Conservation (phyloP, 257 asterid species). For the Pogostemon cablin region DNA sequence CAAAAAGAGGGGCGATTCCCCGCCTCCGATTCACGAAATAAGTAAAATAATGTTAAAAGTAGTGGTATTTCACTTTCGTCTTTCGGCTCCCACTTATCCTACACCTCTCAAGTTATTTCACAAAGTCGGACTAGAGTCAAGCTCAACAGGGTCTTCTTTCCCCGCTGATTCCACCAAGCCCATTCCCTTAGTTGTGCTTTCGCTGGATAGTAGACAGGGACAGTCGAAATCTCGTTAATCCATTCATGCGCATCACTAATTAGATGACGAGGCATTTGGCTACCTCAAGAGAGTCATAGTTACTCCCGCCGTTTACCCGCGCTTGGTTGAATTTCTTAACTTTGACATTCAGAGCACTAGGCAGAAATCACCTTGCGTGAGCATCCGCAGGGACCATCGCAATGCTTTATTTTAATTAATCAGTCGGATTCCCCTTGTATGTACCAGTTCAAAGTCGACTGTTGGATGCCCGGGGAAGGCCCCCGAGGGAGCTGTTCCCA, state of each 20-base stretch:
- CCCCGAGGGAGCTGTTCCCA: too few relatives aligned
- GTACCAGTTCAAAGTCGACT: too few relatives aligned
- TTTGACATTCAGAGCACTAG: conserved; percentile 19
- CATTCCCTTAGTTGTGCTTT: too few relatives aligned
- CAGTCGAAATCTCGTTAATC: too few relatives aligned
- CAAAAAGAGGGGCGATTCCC: conserved; percentile 68
- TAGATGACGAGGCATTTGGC: conserved; percentile 84
- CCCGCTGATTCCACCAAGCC: background rate
- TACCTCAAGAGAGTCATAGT: conserved; percentile 60
- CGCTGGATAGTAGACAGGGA: too few relatives aligned
- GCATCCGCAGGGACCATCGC: conserved; percentile 64
- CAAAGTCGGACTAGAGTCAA: conserved; percentile 56
- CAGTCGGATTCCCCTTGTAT: conserved; percentile 51
- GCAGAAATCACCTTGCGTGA: conserved; percentile 62
- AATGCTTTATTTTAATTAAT: conserved; percentile 66
- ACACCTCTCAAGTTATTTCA: conserved; percentile 18
- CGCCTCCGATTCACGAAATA: conserved; percentile 79
- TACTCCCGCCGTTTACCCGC: conserved; percentile 50
- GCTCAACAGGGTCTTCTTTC: conserved; percentile 44
- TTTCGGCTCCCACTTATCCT: conserved; percentile 20
- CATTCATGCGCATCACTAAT: conserved; percentile 6
- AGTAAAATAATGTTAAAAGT: conserved; percentile 87
- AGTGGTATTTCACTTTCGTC: conserved; percentile 63
- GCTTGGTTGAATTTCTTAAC: too few relatives aligned
- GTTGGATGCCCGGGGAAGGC: too few relatives aligned